A percentile compares a stretch with the other conserved stretches of the same genome.
These are phyloP conservation scores for Eremochloa ophiuroides DNA, from an alignment of 176 grass and related monocot genomes.

Conservation along the genomic window DNA sequence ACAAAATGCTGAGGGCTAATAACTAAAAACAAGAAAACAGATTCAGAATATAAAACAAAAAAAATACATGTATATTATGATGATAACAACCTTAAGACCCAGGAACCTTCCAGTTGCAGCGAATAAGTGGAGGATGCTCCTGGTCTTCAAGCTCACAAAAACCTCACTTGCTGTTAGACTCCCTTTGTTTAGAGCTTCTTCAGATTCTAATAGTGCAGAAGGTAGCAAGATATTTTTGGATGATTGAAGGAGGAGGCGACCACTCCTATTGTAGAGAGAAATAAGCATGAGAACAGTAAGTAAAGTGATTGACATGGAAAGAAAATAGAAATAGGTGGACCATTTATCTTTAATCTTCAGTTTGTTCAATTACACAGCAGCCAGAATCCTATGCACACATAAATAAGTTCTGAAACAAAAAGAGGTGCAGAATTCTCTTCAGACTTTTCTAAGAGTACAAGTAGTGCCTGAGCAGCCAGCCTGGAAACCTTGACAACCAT, in stretches of 20 bases:
- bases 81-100: constrained; percentile 74
- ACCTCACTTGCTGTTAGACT: constrained; percentile 60
- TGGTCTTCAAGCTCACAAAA: constrained; percentile 75
- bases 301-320: neutral
- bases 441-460: neutral
- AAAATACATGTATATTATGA: constrained; percentile 4
- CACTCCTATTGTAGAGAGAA: constrained; percentile 62
- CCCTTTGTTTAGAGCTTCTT: constrained; percentile 81
- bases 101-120: constrained; percentile 73
- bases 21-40: constrained; percentile 11
- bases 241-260: constrained; percentile 79
- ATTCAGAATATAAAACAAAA: neutral
- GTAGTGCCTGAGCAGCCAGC: neutral
- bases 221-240: constrained; percentile 69
- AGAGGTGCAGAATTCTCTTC: neutral
- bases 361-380: too few relatives aligned
- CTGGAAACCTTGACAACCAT: neutral
- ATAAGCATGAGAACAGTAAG: constrained; percentile 21
- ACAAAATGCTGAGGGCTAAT: constrained; percentile 20
- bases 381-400: constrained; percentile 4
- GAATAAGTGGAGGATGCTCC: constrained; percentile 86
- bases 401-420: neutral
- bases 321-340: too few relatives aligned
- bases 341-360: too few relatives aligned
- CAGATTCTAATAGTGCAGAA: constrained; percentile 51